Evolutionary conservation across 164 flowering plant genomes (phyloP), one percentile per base, ranked within the genome.

Genomic region (Buxus sempervirens): DNA sequence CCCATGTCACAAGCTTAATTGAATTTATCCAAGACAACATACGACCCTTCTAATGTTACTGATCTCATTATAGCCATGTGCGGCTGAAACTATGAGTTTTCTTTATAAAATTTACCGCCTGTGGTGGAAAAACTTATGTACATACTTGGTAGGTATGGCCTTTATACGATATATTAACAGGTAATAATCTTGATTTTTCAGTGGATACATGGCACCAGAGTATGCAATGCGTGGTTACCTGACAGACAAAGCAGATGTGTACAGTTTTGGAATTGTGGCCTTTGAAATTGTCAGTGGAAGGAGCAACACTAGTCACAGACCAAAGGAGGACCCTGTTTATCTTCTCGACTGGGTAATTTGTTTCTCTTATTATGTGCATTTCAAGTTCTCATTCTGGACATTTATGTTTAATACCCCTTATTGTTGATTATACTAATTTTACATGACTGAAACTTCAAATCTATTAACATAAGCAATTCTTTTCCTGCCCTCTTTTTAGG

Each of bases 211-310:
- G 83, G 83, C 83, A 41, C 83, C 83, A 0, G 83, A 81, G 57
- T 80, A 76, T 58, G 77, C 86, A 49, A 56, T 80, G 57, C 69
- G 84, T 76, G 89, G 89, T 59, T 75, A 79, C 60, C 67, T 86
- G 68, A 79, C 86, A 9, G 72, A 76, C 60, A 86, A 83, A 68
- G 86, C 87, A 42, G 89, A 83, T 67, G 83, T 86, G 54, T 86
- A 83, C 73, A 86, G 89, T 67, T 86, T 82, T 57, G 89, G 89
- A 25, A 65, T 86, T 56, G 76, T 82, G 27, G 82, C 70, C 18
- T 62, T 86, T 57, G 89, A 86, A 71, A 75, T 83, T 58, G 83
- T 81, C 4, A 78, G 80, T 49, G 89, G 89, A 13, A 81, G 66
- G 65, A 70, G 72, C 70, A 83, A 82, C 69, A 79, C 36, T 22